A percentile compares a stretch with the other conserved stretches of the same genome.
Conservation (phyloP, 108 stramenopile species). For the Fistulifera pelliculosa region DNA sequence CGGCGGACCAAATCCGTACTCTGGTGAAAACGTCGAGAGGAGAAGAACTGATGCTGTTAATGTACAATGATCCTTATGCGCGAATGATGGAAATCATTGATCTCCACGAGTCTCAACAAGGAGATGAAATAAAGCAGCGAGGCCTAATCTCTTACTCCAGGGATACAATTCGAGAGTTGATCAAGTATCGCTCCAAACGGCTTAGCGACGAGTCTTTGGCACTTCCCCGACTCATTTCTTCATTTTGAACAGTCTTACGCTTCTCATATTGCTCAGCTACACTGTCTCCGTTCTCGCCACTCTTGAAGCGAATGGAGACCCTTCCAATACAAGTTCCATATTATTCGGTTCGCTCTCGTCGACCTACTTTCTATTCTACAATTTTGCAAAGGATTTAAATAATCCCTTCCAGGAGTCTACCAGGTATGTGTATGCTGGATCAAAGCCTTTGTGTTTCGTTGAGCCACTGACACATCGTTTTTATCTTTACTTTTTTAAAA, state of each 20-base stretch:
- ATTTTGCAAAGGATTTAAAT: slow-evolving; percentile 58
- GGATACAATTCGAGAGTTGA: slow-evolving; percentile 31
- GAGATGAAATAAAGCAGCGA: slow-evolving; percentile 9
- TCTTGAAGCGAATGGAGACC: slow-evolving; percentile 20
- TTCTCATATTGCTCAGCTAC: slow-evolving; percentile 43
- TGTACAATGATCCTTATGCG: slow-evolving; percentile 57
- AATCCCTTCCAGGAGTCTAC: slow-evolving; percentile 53
- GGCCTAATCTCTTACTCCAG: slow-evolving; percentile 23
- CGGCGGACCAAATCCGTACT: slow-evolving; percentile 53
- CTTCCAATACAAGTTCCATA: slow-evolving; percentile 30
- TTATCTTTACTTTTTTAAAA: too few relatives aligned
- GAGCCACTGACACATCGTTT: too few relatives aligned
- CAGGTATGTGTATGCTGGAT: slow-evolving; percentile 26
- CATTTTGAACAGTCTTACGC: slow-evolving; percentile 29
- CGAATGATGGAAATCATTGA: slow-evolving; percentile 30
- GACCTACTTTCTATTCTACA: slow-evolving; percentile 57
- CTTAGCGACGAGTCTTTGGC: slow-evolving; percentile 50
- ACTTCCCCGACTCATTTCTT: slow-evolving; percentile 58
- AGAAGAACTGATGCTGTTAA: slow-evolving; percentile 42
- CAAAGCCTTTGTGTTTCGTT: too few relatives aligned
- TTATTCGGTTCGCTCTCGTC: slow-evolving; percentile 42
- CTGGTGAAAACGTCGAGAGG: slow-evolving; percentile 44
- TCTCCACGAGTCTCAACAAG: slow-evolving; percentile 1
- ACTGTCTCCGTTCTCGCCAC: slow-evolving; percentile 29
- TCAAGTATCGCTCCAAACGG: slow-evolving; percentile 35